These are phyloP conservation scores for Cladosporium sp. DNA, from an alignment of 2,329 filamentous ascomycete genomes.

Conservation along the genomic window DNA sequence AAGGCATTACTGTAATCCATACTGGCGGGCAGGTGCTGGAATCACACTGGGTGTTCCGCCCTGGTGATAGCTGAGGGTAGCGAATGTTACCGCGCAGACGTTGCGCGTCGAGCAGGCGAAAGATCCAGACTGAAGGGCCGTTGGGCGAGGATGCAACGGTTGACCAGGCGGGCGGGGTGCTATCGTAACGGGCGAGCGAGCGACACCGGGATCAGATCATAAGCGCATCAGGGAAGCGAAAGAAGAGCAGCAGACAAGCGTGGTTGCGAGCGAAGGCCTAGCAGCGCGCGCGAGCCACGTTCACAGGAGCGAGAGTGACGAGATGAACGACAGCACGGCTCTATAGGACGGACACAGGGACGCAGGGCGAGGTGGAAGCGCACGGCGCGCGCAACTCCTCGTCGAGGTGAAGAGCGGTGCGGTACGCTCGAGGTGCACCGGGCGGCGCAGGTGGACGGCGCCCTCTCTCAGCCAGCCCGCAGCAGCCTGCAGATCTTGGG, in stretches of 20 bases:
- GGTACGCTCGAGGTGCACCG: background rate
- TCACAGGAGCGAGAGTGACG: background rate
- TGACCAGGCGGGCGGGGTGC: background rate
- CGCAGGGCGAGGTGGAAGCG: background rate
- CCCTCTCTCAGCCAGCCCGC: constrained; percentile 3
- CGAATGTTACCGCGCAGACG: background rate
- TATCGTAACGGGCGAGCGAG: constrained; percentile 1
- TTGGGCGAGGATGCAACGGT: constrained; percentile 9
- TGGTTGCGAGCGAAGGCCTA: background rate
- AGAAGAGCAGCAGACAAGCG: background rate
- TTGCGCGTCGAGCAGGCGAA: background rate
- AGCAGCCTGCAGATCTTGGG: constrained; percentile 3
- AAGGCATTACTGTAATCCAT: constrained; percentile 7
- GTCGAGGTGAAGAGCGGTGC: constrained; percentile 2
- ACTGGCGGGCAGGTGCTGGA: background rate
- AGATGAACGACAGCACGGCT: background rate
- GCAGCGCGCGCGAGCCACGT: background rate
- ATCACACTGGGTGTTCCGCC: background rate
- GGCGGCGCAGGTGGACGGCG: constrained; percentile 1
- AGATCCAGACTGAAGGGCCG: constrained; percentile 6
- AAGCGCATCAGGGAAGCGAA: background rate
- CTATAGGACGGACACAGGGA: background rate
- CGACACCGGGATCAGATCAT: background rate
- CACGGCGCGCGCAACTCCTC: background rate
- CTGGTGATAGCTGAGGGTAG: background rate